Conservation (phyloP, 1,284 basidiomycete species). For the Cryptococcus sp. region DNA sequence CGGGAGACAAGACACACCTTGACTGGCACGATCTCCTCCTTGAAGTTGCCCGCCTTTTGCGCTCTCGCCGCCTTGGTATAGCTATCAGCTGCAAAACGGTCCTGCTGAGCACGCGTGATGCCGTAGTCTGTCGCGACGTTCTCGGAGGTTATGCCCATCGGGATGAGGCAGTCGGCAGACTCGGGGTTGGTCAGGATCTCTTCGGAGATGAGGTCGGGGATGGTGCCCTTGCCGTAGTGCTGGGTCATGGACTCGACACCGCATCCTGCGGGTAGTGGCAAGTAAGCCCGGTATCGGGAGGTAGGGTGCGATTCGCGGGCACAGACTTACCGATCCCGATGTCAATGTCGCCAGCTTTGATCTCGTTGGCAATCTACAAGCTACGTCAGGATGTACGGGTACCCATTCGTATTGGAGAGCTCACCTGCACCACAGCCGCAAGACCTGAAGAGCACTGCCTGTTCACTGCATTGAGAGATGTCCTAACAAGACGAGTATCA, state of each 20-base stretch:
- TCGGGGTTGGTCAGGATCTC: slow-evolving; percentile 71
- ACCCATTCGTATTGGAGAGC: not conserved
- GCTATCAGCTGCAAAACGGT: slow-evolving; percentile 74
- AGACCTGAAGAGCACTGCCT: slow-evolving; percentile 92
- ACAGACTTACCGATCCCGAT: slow-evolving; percentile 75
- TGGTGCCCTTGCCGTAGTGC: slow-evolving; percentile 68
- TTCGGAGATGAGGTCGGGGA: slow-evolving; percentile 73
- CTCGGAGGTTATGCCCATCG: slow-evolving; percentile 96
- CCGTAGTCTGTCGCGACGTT: slow-evolving; percentile 82
- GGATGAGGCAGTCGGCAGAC: slow-evolving; percentile 85
- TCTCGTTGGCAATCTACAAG: slow-evolving; percentile 76
- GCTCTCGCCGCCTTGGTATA: slow-evolving; percentile 79
- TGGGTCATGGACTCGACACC: slow-evolving; percentile 95
- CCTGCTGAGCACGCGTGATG: slow-evolving; percentile 76
- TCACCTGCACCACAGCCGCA: slow-evolving; percentile 67
- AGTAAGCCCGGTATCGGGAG: not conserved
- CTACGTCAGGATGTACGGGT: slow-evolving; percentile 1
- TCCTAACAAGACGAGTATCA: slow-evolving; percentile 26
- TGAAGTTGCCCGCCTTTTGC: slow-evolving; percentile 84
- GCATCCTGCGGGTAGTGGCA: slow-evolving; percentile 62
- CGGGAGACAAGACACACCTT: slow-evolving; percentile 52
- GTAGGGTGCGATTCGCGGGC: not conserved
- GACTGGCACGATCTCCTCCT: slow-evolving; percentile 84
- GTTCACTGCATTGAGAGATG: slow-evolving; percentile 82
- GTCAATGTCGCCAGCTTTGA: slow-evolving; percentile 76